A percentile compares a stretch with the other conserved stretches of the same genome.
These are phyloP conservation scores for Lolium perenne DNA, from an alignment of 176 grass and related monocot species.

Conservation along the genomic window DNA sequence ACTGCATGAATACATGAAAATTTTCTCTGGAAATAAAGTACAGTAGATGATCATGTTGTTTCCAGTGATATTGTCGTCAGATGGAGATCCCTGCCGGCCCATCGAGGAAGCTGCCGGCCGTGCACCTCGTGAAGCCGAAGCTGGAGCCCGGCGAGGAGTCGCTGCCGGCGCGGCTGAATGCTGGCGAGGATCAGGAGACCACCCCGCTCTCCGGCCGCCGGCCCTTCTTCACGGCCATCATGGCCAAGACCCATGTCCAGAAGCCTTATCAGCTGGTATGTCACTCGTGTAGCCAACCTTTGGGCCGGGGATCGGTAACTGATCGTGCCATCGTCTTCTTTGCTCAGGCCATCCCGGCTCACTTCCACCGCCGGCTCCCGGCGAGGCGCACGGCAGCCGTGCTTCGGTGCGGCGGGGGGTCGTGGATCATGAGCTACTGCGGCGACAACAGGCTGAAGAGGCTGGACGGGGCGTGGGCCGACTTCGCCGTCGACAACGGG, in stretches of 20 bases:
- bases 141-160: background rate
- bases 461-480: slow-evolving; percentile 28
- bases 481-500: slow-evolving; percentile 42
- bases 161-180: background rate
- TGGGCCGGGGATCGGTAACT: background rate
- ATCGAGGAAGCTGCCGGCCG: background rate
- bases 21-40: background rate
- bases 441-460: slow-evolving; percentile 27
- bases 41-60: background rate
- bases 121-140: background rate
- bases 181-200: background rate
- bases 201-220: slow-evolving; percentile 38
- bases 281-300: background rate
- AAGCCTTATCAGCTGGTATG: slow-evolving; percentile 26
- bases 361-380: slow-evolving; percentile 42
- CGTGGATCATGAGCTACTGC: slow-evolving; percentile 39
- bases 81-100: background rate
- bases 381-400: background rate
- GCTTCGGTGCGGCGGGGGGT: slow-evolving; percentile 26
- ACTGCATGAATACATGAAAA: background rate
- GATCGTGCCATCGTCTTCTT: background rate
- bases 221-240: slow-evolving; percentile 42
- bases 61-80: background rate
- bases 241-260: slow-evolving; percentile 35
- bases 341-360: slow-evolving; percentile 17